These are phyloP conservation scores for Trypethelium eluteriae DNA, from an alignment of 495 filamentous ascomycete species.

Conservation along the genomic window DNA sequence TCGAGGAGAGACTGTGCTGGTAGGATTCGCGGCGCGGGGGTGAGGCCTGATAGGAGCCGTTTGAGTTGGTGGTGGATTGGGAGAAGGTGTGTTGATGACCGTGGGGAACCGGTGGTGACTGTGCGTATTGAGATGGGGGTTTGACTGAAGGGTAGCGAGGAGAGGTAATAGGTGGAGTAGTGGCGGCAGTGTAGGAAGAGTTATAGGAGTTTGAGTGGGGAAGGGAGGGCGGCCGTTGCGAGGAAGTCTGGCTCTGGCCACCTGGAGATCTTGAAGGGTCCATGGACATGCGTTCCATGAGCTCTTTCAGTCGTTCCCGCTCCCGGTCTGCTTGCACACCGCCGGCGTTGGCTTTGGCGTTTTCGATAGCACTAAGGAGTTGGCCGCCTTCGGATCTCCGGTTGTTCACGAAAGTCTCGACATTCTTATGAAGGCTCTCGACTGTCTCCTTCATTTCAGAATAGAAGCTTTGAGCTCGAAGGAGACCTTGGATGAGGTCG, in stretches of 20 bases:
- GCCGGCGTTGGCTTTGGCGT: conserved; percentile 58
- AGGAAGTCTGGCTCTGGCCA: conserved; percentile 26
- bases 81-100: conserved; percentile 16
- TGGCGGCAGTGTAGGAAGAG: background rate
- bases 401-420: conserved; percentile 94
- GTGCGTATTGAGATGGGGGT: conserved; percentile 18
- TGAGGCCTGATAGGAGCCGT: conserved; percentile 29
- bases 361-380: conserved; percentile 79
- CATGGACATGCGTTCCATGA: conserved; percentile 95
- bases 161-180: background rate
- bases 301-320: conserved; percentile 70
- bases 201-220: conserved; percentile 14
- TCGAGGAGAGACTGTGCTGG: conserved; percentile 26
- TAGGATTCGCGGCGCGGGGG: conserved; percentile 36
- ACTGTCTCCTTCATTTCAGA: conserved; percentile 92
- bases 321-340: conserved; percentile 75
- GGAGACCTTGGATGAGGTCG: conserved; percentile 76
- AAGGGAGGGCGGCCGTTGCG: conserved; percentile 13
- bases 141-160: conserved; percentile 15
- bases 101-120: conserved; percentile 14
- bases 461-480: conserved; percentile 86
- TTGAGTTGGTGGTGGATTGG: conserved; percentile 18
- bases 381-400: conserved; percentile 85
- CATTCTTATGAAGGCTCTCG: conserved; percentile 90
- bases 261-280: conserved; percentile 47